A percentile compares a stretch with the other conserved stretches of the same genome.
phyloP scores from a whole-genome alignment of 768 basidiomycete genomes.

The Suillus tomentosus region DNA sequence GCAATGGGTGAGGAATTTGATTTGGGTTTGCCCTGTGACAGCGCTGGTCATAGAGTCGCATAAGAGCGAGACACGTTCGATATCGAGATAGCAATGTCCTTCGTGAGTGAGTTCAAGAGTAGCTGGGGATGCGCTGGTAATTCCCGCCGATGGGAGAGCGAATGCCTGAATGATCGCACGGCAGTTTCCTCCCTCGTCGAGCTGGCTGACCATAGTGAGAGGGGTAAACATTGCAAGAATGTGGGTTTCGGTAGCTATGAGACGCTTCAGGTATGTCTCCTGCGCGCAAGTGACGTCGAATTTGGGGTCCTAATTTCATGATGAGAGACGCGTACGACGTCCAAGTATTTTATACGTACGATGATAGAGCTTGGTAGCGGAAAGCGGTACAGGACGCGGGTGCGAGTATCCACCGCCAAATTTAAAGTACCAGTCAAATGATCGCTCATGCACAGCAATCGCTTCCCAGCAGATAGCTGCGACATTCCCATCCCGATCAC shows the following conservation, averaged over 20 bases:
- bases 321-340: background rate
- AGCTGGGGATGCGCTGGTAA: background rate
- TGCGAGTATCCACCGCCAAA: background rate
- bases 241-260: conserved; percentile 8
- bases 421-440: conserved; percentile 6
- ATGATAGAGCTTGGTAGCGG: background rate
- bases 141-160: background rate
- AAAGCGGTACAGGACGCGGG: conserved; percentile 1
- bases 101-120: conserved; percentile 7
- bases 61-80: conserved; percentile 2
- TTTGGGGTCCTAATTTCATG: background rate
- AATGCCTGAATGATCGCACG: conserved; percentile 3
- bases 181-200: background rate
- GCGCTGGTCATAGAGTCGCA: background rate
- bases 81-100: conserved; percentile 6
- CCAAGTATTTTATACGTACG: background rate
- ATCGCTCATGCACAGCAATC: conserved; percentile 5
- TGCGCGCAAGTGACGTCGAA: background rate
- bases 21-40: background rate
- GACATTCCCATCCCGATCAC: conserved; percentile 5
- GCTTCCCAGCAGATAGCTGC: conserved; percentile 2
- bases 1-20: conserved; percentile 6
- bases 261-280: conserved; percentile 7
- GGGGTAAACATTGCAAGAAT: conserved; percentile 7
- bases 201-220: background rate